Base-by-base conservation (phyloP, 352 stramenopile species). In the Sclerospora graminicola region DNA sequence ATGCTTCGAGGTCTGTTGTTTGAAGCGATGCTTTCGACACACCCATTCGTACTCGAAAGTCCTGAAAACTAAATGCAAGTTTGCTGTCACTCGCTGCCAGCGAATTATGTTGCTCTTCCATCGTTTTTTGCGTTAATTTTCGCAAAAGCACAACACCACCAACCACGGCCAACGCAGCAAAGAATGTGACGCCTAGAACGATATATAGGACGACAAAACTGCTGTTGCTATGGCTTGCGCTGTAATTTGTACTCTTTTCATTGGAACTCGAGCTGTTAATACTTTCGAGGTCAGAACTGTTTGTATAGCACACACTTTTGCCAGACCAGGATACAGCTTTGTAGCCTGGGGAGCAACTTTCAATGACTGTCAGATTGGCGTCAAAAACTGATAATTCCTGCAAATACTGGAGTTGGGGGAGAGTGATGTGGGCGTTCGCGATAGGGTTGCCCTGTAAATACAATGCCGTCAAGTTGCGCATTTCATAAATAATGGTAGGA, bases 401-500 rank as follows among this genome's bases (percentile, higher is more conserved):
- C 15, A 89, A 51, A 45, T 79, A 84, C 21, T 64, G 56, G 8
- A 84, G 66, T 35, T 88, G 66, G 0, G 53, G 38, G 0, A 63
- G 44, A 2, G 69, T 81, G 20, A 89, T 27, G 37, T 89, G 64
- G 8, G 69, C 63, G 36, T 80, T 45, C 1, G 23, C 21, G 36
- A 89, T 83, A 29, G 50, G 29, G 50, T 86, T 89, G 33, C 51
- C 57, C 27, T 70, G 55, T 11, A 89, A 46, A 32, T 67, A 50
- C 24, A 89, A 56, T 23, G 62, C 56, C 21, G 60, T 69, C 38
- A 89, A 62, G 19, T 63, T 70, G 23, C 51, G 54, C 46, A 84
- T 65, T 48, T 81, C 64, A 62, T 79, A 88, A 52, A 88, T 73
- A 50, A 82, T 66, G 8, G 54, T 48, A 7, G 76, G 76, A 27